Conservation (phyloP, 176 grass and related monocot genomes). For the Leersia perrieri region DNA sequence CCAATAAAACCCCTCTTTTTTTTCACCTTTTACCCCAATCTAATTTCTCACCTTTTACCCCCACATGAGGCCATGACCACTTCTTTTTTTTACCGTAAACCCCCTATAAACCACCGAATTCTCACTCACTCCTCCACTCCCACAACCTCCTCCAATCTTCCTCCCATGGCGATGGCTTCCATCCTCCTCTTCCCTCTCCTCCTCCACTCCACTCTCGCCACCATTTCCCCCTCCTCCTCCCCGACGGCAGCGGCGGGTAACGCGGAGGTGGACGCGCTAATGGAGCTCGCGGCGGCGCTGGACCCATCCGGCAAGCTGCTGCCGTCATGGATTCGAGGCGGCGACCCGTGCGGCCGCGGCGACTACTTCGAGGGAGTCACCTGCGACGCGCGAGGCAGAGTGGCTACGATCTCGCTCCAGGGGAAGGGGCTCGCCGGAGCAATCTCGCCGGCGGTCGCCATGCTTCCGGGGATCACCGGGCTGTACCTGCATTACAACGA, state of each 20-base stretch:
- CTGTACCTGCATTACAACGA: conserved; percentile 84
- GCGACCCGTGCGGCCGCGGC: conserved; percentile 66
- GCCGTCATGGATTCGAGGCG: conserved; percentile 50
- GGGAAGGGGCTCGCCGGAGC: conserved; percentile 51
- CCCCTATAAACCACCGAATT: conserved; percentile 46
- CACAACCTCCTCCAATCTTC: too few species aligned
- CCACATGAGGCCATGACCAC: too few species aligned
- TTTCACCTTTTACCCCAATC: conserved; percentile 36
- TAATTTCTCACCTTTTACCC: not conserved
- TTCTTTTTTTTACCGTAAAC: conserved; percentile 26
- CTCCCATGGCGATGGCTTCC: conserved; percentile 41
- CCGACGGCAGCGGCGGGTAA: not conserved
- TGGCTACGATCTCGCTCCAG: conserved; percentile 67
- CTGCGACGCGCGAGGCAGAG: conserved; percentile 61
- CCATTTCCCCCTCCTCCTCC: not conserved
- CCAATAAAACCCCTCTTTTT: conserved; percentile 28
- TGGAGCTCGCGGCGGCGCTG: conserved; percentile 70
- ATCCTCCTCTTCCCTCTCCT: not conserved
- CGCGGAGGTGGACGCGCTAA: conserved; percentile 53
- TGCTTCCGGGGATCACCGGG: conserved; percentile 52
- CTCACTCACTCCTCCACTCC: not conserved
- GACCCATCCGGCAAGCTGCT: conserved; percentile 51
- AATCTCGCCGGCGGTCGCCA: conserved; percentile 56
- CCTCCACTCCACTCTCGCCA: not conserved
- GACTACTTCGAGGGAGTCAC: conserved; percentile 79